Conservation (phyloP, 129 eudicot species). For the Helianthus annuus region DNA sequence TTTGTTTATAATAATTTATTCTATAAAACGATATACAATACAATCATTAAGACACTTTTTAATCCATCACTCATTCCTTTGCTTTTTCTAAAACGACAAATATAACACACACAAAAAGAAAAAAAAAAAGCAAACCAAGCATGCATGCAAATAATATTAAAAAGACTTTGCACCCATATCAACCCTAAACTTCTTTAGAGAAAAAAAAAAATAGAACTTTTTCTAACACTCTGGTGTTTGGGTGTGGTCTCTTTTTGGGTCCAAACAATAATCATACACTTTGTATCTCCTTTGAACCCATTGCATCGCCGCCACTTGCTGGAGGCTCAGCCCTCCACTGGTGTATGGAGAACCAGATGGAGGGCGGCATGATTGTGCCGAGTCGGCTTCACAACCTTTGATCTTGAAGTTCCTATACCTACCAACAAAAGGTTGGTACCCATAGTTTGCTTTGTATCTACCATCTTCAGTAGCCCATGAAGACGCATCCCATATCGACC, state of each 20-base stretch:
- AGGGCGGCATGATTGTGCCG: conserved; percentile 23
- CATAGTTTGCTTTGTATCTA: conserved; percentile 35
- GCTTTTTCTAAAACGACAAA: not conserved
- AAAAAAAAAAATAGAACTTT: not conserved
- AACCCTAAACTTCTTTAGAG: not conserved
- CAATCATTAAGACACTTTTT: not conserved
- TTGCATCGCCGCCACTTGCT: conserved; percentile 53
- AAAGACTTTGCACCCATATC: conserved; percentile 21
- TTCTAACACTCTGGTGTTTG: conserved; percentile 70
- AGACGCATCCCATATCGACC: conserved; percentile 64
- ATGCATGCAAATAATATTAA: not conserved
- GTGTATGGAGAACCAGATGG: conserved; percentile 36
- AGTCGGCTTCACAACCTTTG: conserved; percentile 26
- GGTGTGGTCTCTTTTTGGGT: conserved; percentile 62
- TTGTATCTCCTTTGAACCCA: conserved; percentile 58
- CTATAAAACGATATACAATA: not conserved
- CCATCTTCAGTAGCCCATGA: conserved; percentile 57
- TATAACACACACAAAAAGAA: conserved; percentile 10
- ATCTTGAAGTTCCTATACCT: conserved; percentile 36
- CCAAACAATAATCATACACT: conserved; percentile 78
- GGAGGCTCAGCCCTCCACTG: conserved; percentile 51
- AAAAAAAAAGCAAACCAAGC: not conserved
- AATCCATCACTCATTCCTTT: not conserved
- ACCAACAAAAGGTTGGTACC: conserved; percentile 40
- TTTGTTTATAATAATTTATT: not conserved